These are phyloP conservation scores for carrot (Daucus carota) DNA, from an alignment of 129 eudicot species.

Conservation along the genomic window DNA sequence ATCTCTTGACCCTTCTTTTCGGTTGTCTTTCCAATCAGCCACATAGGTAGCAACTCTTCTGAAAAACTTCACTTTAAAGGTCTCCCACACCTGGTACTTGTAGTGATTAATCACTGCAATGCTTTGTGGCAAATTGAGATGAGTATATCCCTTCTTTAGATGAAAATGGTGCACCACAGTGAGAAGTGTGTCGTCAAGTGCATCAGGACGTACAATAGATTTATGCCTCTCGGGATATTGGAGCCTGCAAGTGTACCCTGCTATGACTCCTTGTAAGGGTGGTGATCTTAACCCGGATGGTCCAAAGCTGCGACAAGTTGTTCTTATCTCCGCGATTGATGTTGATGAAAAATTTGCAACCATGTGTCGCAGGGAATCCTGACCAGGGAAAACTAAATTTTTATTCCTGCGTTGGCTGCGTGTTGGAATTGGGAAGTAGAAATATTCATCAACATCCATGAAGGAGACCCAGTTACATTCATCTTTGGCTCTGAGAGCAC, in stretches of 20 bases:
- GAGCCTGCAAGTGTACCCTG: conserved; percentile 91
- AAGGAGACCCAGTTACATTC: conserved; percentile 83
- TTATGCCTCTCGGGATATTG: conserved; percentile 90
- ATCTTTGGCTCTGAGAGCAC: conserved; percentile 61
- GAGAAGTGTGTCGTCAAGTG: conserved; percentile 60
- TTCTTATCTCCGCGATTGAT: conserved; percentile 67
- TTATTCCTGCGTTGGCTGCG: conserved; percentile 10
- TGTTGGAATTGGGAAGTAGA: conserved; percentile 56
- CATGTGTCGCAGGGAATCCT: conserved; percentile 35
- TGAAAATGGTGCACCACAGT: conserved; percentile 90
- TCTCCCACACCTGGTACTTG: conserved; percentile 96
- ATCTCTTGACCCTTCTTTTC: conserved; percentile 88
- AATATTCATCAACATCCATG: conserved; percentile 92
- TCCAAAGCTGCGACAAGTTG: conserved; percentile 79
- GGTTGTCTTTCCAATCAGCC: conserved; percentile 85
- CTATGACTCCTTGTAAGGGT: conserved; percentile 66
- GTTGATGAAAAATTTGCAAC: conserved; percentile 54
- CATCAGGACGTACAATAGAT: conserved; percentile 74
- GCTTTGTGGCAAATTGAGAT: conserved; percentile 39
- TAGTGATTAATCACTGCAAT: conserved; percentile 71
- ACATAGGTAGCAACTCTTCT: conserved; percentile 95
- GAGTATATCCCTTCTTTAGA: conserved; percentile 48
- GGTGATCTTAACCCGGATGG: conserved; percentile 70
- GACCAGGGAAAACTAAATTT: conserved; percentile 25
- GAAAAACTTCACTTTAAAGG: conserved; percentile 70